Base-by-base conservation (phyloP, 352 stramenopile species). In the Phytophthora colocasiae region DNA sequence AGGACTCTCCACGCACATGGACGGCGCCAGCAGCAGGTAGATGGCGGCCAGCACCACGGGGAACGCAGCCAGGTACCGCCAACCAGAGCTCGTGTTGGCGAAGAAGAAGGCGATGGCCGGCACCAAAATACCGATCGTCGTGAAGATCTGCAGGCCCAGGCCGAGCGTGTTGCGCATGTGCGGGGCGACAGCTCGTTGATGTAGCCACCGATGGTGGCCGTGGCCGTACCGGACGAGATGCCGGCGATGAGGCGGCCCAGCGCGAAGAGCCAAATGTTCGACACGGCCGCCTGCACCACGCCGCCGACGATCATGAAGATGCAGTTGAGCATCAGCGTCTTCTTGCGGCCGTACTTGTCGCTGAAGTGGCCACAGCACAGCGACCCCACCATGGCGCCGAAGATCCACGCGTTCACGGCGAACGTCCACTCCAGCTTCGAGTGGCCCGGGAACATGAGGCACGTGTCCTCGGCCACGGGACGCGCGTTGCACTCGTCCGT, bases 221-320 rank as follows among this genome's bases (percentile, higher is more conserved):
- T 71, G 6, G 68, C 72, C 29, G 75, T 67, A 19, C 70, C 41
- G 17, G 82, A 67, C 39, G 84, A 77, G n/a, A 83, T 47, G 2
- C 34, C 70, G 4, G 69, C 80, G 6, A 89, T 55, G 22, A 67
- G 40, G 45, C 59, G 59, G 43, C 59, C 59, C 31, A 61, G 22
- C 22, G 49, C 41, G 58, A 77, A 80, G 29, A 68, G 29, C 57
- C 59, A 67, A 22, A 86, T 54, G 48, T 83, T 74, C 9, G 60
- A 67, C 50, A 52, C 60, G 12, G 36, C 32, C 11, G 60, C 51
- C 45, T 63, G 52, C 29, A 63, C 47, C 12, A 63, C n/a, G 8
- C 71, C 72, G 3, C 75, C 77, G 17, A 71, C 31, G 26, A 77
- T 71, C 70, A 83, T 84, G 62, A 79, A 68, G 58, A 73, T 34